Percentiles rank a stretch among this genome's conserved stretches.
These are phyloP conservation scores for Colletotrichum sp. DNA, from an alignment of 2,329 filamentous ascomycete genomes.

Conservation along the genomic window DNA sequence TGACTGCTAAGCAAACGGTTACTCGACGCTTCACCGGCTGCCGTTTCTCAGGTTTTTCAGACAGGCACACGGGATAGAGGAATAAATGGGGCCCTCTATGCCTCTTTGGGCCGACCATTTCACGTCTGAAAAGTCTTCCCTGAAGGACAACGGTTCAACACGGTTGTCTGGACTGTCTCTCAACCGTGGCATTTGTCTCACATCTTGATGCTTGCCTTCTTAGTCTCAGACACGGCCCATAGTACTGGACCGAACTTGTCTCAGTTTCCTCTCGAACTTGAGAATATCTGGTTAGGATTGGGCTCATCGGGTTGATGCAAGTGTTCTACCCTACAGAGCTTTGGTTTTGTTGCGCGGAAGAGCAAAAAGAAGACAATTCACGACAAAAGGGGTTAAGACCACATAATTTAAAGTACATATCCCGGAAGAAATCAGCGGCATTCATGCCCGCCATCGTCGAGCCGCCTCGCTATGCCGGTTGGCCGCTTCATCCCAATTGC, in stretches of 20 bases:
- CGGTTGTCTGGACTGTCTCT: background rate
- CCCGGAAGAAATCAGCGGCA: constrained; percentile 11
- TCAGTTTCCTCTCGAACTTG: background rate
- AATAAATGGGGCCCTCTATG: background rate
- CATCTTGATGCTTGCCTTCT: background rate
- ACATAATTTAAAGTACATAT: background rate
- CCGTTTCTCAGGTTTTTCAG: background rate
- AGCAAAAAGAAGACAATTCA: background rate
- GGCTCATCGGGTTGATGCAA: background rate
- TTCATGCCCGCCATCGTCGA: constrained; percentile 14
- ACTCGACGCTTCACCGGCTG: background rate
- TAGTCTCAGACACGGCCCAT: background rate
- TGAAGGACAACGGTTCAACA: background rate
- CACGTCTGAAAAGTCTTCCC: background rate
- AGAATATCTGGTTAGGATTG: background rate
- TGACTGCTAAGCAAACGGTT: background rate
- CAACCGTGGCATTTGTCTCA: background rate
- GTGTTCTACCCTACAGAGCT: background rate
- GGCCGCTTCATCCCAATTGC: constrained; percentile 5
- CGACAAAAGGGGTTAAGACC: background rate
- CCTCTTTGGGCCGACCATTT: background rate
- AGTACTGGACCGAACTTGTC: background rate
- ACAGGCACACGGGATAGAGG: background rate
- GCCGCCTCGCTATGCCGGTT: constrained; percentile 5
- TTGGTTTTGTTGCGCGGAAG: background rate